Evolutionary conservation across 345 rosid genomes (phyloP).

Genomic region (Rhizophora mangle): DNA sequence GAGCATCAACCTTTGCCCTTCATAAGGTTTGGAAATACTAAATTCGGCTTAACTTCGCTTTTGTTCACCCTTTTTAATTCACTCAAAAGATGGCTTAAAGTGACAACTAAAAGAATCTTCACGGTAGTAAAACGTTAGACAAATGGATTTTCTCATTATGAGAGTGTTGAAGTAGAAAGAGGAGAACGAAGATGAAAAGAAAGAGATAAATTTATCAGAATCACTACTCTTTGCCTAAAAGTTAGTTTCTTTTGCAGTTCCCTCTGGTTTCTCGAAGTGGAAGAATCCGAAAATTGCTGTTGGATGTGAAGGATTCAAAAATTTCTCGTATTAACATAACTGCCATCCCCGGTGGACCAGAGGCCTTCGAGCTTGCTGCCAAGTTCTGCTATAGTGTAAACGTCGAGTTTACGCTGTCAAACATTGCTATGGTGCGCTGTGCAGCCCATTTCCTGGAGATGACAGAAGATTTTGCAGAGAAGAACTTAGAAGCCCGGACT

Average conservation of each 20-base stretch:
- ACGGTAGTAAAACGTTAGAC: too few species aligned
- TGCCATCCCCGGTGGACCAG: constrained; percentile 75
- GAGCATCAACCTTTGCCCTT: constrained; percentile 79
- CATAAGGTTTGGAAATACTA: constrained; percentile 58
- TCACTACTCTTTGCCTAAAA: too few species aligned
- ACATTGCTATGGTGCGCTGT: constrained; percentile 68
- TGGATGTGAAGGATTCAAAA: constrained; percentile 72
- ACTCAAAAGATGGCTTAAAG: too few species aligned
- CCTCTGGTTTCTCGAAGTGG: constrained; percentile 95
- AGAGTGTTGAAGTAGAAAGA: not conserved
- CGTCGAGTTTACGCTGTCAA: constrained; percentile 61
- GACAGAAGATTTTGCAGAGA: constrained; percentile 81
- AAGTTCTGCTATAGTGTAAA: constrained; percentile 89
- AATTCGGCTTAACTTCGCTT: too few species aligned
- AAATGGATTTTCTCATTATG: too few species aligned
- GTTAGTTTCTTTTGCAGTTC: constrained; percentile 48
- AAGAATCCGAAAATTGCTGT: constrained; percentile 60
- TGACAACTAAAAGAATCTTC: too few species aligned
- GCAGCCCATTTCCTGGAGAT: constrained; percentile 81
- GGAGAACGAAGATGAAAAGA: not conserved
- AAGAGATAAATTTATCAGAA: not conserved
- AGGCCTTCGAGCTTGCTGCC: constrained; percentile 93
- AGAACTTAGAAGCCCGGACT: constrained; percentile 60
- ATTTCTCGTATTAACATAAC: constrained; percentile 53
- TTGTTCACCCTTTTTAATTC: too few species aligned